Evolutionary conservation across 495 filamentous ascomycete species (phyloP).

Genomic region (Neurospora terricola): DNA sequence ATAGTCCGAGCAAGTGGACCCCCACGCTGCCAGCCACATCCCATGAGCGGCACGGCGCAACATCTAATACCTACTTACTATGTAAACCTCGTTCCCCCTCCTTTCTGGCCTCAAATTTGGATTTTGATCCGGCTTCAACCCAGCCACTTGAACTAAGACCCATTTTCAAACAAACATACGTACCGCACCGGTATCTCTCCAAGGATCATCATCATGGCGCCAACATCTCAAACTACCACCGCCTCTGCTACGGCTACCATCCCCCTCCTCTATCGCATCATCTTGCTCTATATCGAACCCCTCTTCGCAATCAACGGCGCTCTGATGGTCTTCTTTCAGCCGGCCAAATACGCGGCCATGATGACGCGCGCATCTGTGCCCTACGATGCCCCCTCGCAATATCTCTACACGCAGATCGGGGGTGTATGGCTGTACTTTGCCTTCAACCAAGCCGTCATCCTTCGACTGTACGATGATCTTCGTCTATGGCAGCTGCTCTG

Average conservation of each 20-base stretch:
- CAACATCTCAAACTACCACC: background rate
- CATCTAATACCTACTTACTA: background rate
- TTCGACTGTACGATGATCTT: conserved; percentile 40
- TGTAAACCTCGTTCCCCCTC: background rate
- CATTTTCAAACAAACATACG: background rate
- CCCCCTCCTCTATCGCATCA: conserved; percentile 33
- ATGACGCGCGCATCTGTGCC: conserved; percentile 11
- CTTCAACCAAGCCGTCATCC: conserved; percentile 47
- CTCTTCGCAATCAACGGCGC: conserved; percentile 20
- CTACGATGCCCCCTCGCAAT: conserved; percentile 4
- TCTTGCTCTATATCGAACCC: conserved; percentile 52
- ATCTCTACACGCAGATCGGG: conserved; percentile 38
- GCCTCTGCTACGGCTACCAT: conserved; percentile 8
- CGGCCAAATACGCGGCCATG: conserved; percentile 21
- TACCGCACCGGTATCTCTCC: background rate
- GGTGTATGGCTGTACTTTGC: conserved; percentile 46
- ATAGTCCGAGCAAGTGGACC: background rate
- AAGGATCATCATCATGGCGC: background rate
- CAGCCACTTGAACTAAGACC: background rate
- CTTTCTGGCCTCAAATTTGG: background rate
- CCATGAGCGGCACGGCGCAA: background rate
- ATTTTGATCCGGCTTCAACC: background rate
- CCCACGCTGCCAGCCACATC: background rate
- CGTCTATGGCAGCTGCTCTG: conserved; percentile 39
- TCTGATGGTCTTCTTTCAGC: conserved; percentile 34